These are phyloP conservation scores for Cladosporium sp. DNA, from an alignment of 2,329 filamentous ascomycete genomes.

Conservation along the genomic window DNA sequence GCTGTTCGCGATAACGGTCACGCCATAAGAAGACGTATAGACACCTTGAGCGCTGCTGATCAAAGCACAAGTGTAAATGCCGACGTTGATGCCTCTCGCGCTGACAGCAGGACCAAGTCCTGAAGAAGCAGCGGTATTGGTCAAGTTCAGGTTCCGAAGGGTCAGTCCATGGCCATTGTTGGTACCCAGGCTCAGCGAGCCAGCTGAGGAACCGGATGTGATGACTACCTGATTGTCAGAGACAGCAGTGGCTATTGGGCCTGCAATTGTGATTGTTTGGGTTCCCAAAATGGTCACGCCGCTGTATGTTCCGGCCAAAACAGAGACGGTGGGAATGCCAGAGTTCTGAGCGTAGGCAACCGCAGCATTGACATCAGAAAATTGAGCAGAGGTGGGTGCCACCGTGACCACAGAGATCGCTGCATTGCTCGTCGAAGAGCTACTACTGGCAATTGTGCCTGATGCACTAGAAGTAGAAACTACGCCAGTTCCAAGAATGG, in stretches of 20 bases:
- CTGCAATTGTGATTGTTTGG: conserved; percentile 41
- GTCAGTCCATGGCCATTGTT: conserved; percentile 31
- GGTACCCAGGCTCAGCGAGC: conserved; percentile 7
- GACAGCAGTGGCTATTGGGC: conserved; percentile 18
- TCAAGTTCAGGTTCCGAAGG: conserved; percentile 39
- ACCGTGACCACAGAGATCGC: conserved; percentile 38
- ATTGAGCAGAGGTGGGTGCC: conserved; percentile 42
- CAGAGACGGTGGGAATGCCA: conserved; percentile 40
- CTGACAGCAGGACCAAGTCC: conserved; percentile 24
- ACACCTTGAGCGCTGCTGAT: conserved; percentile 35
- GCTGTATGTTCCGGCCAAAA: conserved; percentile 44
- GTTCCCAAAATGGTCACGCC: conserved; percentile 39
- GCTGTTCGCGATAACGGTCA: conserved; percentile 40
- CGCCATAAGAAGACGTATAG: conserved; percentile 26
- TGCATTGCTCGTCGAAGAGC: conserved; percentile 16
- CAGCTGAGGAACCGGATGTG: neutral
- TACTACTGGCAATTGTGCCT: neutral
- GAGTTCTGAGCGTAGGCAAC: conserved; percentile 41
- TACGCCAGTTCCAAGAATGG: neutral
- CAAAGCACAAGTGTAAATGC: conserved; percentile 43
- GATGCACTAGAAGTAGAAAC: neutral
- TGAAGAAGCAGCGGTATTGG: conserved; percentile 25
- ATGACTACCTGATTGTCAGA: conserved; percentile 8
- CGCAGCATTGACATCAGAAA: conserved; percentile 43
- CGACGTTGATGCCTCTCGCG: conserved; percentile 38